Evolutionary conservation across 1,284 basidiomycete species (phyloP).

Genomic region (Ceratobasidium sp.): DNA sequence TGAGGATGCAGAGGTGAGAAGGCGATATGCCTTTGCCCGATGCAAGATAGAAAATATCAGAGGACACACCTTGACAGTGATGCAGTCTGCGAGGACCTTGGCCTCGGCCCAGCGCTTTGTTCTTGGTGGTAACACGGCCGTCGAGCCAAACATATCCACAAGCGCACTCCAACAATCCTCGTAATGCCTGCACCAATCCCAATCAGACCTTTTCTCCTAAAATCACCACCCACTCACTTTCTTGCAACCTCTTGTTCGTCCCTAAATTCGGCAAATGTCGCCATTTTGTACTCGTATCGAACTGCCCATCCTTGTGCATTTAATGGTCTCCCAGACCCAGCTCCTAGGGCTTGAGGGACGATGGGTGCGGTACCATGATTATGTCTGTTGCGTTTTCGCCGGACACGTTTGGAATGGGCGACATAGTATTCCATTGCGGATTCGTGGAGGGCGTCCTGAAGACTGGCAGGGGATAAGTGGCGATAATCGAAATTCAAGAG

Average conservation of each 20-base stretch:
- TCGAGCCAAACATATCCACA: conserved; percentile 88
- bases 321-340: conserved; percentile 67
- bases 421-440: conserved; percentile 93
- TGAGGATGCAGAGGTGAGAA: no score
- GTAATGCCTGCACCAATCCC: conserved; percentile 73
- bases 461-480: conserved; percentile 60
- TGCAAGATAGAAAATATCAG: background rate
- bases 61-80: conserved; percentile 80
- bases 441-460: conserved; percentile 90
- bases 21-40: conserved; percentile 5
- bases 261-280: conserved; percentile 93
- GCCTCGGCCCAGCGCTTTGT: conserved; percentile 99
- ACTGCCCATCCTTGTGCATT: conserved; percentile 93
- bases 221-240: conserved; percentile 65
- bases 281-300: conserved; percentile 98
- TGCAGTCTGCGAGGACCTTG: conserved; percentile 93
- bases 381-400: conserved; percentile 87
- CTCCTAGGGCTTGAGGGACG: conserved; percentile 58
- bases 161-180: conserved; percentile 90
- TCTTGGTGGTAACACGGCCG: conserved; percentile 86
- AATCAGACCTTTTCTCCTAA: background rate
- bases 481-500: background rate
- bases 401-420: conserved; percentile 89
- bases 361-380: conserved; percentile 60
- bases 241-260: conserved; percentile 91